Conservation (phyloP, 768 basidiomycete species). For the Rhizopogon vesiculosus region DNA sequence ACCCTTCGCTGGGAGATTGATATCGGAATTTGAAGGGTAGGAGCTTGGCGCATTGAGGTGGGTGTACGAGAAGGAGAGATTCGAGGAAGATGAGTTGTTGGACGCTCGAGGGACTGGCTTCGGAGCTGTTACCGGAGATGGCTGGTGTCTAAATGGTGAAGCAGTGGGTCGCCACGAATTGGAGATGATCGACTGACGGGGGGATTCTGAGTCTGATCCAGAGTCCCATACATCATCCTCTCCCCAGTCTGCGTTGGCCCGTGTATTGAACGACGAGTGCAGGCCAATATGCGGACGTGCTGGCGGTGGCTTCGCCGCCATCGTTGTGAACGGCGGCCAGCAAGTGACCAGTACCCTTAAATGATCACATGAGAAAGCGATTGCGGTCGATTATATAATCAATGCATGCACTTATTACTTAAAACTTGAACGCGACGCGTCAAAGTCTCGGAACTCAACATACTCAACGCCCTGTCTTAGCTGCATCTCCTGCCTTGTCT, state of each 20-base stretch:
- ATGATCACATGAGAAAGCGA: not conserved
- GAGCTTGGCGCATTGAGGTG: conserved; percentile 74
- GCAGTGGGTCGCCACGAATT: conserved; percentile 37
- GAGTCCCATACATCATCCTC: conserved; percentile 89
- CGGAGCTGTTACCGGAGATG: conserved; percentile 39
- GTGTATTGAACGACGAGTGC: conserved; percentile 42
- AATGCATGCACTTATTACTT: not conserved
- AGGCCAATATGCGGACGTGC: conserved; percentile 70
- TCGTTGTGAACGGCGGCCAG: conserved; percentile 23
- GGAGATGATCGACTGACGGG: conserved; percentile 48
- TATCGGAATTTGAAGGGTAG: conserved; percentile 56
- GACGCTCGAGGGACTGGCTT: conserved; percentile 48
- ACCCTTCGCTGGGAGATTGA: conserved; percentile 38
- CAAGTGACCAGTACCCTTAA: not conserved
- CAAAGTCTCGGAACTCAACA: too few relatives aligned
- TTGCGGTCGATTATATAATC: not conserved
- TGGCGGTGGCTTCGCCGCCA: conserved; percentile 63
- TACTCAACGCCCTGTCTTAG: too few relatives aligned
- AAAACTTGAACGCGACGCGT: too few relatives aligned
- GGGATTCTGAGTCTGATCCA: conserved; percentile 72
- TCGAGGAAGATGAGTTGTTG: conserved; percentile 55
- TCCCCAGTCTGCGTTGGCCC: conserved; percentile 59
- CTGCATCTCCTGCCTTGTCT: too few relatives aligned
- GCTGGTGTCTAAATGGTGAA: conserved; percentile 16
- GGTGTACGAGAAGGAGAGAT: conserved; percentile 77